These are phyloP conservation scores for Zygosaccharomyces sapae DNA, from an alignment of 1,139 yeast species.

Conservation along the genomic window DNA sequence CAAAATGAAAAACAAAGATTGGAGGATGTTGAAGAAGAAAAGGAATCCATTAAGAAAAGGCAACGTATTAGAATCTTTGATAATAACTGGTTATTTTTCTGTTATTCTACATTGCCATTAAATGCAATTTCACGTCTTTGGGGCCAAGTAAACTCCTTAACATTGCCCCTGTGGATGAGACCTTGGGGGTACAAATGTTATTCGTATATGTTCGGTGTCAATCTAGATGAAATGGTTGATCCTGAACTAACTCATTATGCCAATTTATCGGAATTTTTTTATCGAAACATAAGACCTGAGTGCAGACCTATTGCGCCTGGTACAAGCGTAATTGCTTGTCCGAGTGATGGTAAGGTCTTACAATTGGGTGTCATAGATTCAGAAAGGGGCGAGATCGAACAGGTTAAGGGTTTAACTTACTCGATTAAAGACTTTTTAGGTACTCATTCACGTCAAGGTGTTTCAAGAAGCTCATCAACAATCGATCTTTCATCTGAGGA, in stretches of 20 bases:
- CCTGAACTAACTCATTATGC: slow-evolving; percentile 68
- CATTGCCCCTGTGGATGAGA: slow-evolving; percentile 84
- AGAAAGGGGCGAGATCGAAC: slow-evolving; percentile 83
- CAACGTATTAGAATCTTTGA: slow-evolving; percentile 39
- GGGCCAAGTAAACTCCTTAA: slow-evolving; percentile 85
- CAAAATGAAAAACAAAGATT: slow-evolving; percentile 24
- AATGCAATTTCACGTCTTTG: slow-evolving; percentile 88
- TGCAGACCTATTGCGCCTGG: slow-evolving; percentile 67
- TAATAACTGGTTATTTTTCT: slow-evolving; percentile 82
- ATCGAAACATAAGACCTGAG: slow-evolving; percentile 74
- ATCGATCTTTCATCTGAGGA: slow-evolving; percentile 36
- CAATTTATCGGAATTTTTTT: slow-evolving; percentile 88
- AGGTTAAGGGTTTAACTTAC: slow-evolving; percentile 93
- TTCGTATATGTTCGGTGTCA: slow-evolving; percentile 78
- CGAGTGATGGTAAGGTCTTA: slow-evolving; percentile 88
- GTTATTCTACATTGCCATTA: slow-evolving; percentile 85
- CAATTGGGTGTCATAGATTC: slow-evolving; percentile 71
- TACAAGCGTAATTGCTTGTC: slow-evolving; percentile 66
- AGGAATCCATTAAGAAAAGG: slow-evolving; percentile 45
- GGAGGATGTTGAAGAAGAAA: slow-evolving; percentile 34
- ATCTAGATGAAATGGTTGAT: slow-evolving; percentile 83
- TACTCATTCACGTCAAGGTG: slow-evolving; percentile 38
- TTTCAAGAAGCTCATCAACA: slow-evolving; percentile 30
- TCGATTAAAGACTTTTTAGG: slow-evolving; percentile 91
- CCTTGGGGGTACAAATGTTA: slow-evolving; percentile 77